phyloP scores from a whole-genome alignment of 345 rosid genomes.

The Salix koriyanagi region DNA sequence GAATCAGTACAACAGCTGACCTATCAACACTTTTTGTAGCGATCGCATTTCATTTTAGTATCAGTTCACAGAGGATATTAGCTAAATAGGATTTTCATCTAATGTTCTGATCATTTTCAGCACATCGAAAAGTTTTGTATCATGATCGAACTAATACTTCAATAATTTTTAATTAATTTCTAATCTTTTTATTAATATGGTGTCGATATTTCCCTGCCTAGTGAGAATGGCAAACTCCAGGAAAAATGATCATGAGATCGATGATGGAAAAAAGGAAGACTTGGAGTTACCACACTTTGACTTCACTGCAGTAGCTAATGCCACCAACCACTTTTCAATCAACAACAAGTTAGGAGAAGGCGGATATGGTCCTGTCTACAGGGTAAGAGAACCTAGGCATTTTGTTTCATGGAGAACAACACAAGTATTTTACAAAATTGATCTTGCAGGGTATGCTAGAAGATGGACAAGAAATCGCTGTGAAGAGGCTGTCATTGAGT shows the following conservation, averaged over 20 bases:
- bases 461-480: too few relatives aligned
- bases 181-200: too few relatives aligned
- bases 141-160: background rate
- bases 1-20: too few relatives aligned
- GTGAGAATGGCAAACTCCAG: too few relatives aligned
- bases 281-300: background rate
- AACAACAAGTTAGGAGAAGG: constrained; percentile 3
- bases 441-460: too few relatives aligned
- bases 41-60: background rate
- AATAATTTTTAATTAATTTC: too few relatives aligned
- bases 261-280: background rate
- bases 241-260: background rate
- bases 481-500: too few relatives aligned
- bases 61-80: background rate
- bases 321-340: background rate
- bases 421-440: too few relatives aligned
- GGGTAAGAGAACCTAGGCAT: background rate
- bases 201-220: too few relatives aligned
- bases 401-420: too few relatives aligned
- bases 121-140: background rate
- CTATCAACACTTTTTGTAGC: too few relatives aligned
- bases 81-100: background rate
- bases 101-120: background rate
- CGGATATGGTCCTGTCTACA: constrained; percentile 9
- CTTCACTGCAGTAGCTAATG: background rate